phyloP scores from a whole-genome alignment of 2,329 filamentous ascomycete species.

The Alternaria viburni region DNA sequence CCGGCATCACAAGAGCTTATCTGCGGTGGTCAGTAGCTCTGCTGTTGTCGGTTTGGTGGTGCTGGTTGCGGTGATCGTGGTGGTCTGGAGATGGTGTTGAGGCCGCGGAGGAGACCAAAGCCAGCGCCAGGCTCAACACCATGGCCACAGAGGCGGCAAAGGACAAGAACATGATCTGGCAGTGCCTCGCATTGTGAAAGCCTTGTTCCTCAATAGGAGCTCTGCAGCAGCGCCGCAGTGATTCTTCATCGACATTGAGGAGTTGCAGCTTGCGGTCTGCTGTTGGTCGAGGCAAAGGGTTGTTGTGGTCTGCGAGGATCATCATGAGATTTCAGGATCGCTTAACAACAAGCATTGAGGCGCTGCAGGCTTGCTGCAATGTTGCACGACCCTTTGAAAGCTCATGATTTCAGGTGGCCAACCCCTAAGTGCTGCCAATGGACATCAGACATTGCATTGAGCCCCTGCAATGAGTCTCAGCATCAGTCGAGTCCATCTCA shows the following conservation, averaged over 20 bases:
- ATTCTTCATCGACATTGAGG: neutral
- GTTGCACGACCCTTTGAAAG: neutral
- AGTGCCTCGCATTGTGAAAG: neutral
- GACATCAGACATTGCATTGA: neutral
- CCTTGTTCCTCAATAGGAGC: neutral
- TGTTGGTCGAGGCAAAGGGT: neutral
- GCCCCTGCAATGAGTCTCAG: neutral
- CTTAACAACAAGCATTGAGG: neutral
- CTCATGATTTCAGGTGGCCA: neutral
- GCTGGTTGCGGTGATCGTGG: neutral
- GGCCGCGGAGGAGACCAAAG: neutral
- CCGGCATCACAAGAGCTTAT: neutral
- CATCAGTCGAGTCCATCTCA: neutral
- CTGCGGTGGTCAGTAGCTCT: neutral
- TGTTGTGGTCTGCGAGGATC: neutral
- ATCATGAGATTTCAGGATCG: neutral
- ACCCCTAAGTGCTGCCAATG: neutral
- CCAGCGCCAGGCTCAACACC: neutral
- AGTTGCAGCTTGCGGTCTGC: neutral
- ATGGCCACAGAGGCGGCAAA: neutral
- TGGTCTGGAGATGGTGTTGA: constrained; percentile 1
- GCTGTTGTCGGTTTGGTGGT: neutral
- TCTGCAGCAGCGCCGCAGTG: neutral
- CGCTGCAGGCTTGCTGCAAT: neutral
- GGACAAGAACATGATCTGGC: neutral